Base-by-base conservation (phyloP, 78 protist species). In the Trichosphaerium sp. region DNA sequence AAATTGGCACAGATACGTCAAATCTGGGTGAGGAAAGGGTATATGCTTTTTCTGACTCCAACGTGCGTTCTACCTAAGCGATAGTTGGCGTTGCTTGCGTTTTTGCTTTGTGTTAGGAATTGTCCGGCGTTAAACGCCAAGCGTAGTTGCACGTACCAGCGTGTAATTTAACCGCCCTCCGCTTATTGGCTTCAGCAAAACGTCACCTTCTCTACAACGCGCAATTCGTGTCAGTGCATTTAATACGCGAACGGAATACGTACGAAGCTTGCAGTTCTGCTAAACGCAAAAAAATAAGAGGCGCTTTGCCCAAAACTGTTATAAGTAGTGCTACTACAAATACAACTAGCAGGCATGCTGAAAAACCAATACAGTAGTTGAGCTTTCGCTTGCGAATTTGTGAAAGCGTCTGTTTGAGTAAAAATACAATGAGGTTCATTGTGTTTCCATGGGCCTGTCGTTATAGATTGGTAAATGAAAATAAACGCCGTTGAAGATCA, bases 321-420 rank as follows among this genome's bases (percentile, higher is more conserved):
- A 81, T 59, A 35, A 77, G 71, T 25, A 81, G 10, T 15, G 80
- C 34, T 1, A 74, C 72, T 14, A 74, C 80, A 25, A 74, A 44
- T 4, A 81, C 81, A n/a, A 81, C 87, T 37, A 81, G n/a, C 51
- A 44, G 15, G 18, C 85, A 79, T n/a, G 85, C 78, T 11, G 74
- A 61, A 55, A 79, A 79, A 0, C 85, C 85, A 14, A 79, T 32
- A 1, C 4, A 25, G 55, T 69, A 79, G 11, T 68, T 44, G 12
- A 70, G 12, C 60, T 70, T 79, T 57, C 56, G 59, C 55, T n/a
- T 15, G 37, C 37, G 15, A 14, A 57, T 15, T 15, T 14, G 14
- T 14, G 61, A 14, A 15, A 15, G 18, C 31, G 51, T 44, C 15
- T 44, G 51, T 44, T 18, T 18, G 51, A 44, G 31, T 18, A 44